A percentile compares a stretch with the other conserved stretches of the same genome.
These are phyloP conservation scores for Tricholoma bakamatsutake DNA, from an alignment of 768 basidiomycete genomes.

Conservation along the genomic window DNA sequence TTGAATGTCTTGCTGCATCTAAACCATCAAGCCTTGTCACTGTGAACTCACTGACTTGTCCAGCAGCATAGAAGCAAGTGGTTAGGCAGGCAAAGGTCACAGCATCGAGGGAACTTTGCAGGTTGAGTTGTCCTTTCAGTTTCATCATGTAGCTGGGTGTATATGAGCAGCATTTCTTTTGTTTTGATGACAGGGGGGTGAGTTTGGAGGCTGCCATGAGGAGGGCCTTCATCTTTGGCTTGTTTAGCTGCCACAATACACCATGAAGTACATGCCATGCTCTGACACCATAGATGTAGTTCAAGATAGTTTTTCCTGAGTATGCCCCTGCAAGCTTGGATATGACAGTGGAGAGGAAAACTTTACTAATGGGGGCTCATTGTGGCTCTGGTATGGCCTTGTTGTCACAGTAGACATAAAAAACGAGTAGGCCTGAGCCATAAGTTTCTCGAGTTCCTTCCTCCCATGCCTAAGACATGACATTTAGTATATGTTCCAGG, in stretches of 20 bases:
- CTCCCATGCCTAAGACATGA: background rate
- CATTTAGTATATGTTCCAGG: no score
- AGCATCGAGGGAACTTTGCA: background rate
- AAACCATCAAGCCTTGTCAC: background rate
- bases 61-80: conserved; percentile 12
- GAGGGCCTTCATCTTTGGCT: background rate
- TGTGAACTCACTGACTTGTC: conserved; percentile 17
- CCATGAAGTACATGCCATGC: background rate
- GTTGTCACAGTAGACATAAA: background rate
- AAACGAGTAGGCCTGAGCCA: background rate
- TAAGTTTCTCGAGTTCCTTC: background rate
- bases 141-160: background rate
- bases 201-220: background rate
- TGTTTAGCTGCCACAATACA: background rate
- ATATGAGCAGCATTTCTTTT: background rate
- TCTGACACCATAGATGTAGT: background rate
- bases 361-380: background rate
- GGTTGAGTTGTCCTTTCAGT: background rate
- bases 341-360: background rate
- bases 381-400: background rate
- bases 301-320: background rate
- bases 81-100: conserved; percentile 14
- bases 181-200: background rate
- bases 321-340: background rate
- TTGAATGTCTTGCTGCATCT: background rate